Evolutionary conservation across 805 yeast genomes (phyloP), one percentile per base, ranked within the genome.

Genomic region (Candida sakaeoensis): DNA sequence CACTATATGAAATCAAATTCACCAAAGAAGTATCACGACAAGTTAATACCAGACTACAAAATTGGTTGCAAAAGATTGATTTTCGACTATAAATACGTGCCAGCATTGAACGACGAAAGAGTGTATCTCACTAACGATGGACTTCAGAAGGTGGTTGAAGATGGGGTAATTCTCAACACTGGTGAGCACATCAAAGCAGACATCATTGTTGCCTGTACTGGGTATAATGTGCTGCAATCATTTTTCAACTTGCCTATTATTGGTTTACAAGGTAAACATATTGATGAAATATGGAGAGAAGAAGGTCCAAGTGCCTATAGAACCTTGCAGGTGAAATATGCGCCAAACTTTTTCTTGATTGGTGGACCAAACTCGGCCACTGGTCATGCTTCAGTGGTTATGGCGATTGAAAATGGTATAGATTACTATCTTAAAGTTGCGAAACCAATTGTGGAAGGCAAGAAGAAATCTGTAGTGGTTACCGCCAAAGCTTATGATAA

Each of bases 341-440:
- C 54, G 31, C 73, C 73, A 15, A 67, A 67, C 37, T 39, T 58
- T 9, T 61, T 65, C 40, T 15, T 58, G 13, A 50, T 66, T 41
- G 67, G 55, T 1, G 73, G 73, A 6, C 72, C 73, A 23, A 67
- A 67, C 42, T 54, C 68, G 2, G 68, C 68, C 30, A 63, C 72
- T 12, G 73, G 73, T 9, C 72, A 67, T 42, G 57, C 68, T 0
- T 65, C 71, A 4, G 71, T 64, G 37, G 65, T 67, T 5, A 46
- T 59, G 41, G 67, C 69, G 12, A 55, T 61, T 42, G 71, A 67
- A 46, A 64, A 62, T 45, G 58, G 55, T 3, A 50, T 59, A 35
- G 43, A 45, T 4, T 61, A 51, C 34, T 50, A 56, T 30, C 36
- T 41, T 3, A 51, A 50, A 21, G 51, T 63, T 14, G 51, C 61